Conservation (phyloP, 192 early-diverging fungal genomes). For the Cladochytrium replicatum region DNA sequence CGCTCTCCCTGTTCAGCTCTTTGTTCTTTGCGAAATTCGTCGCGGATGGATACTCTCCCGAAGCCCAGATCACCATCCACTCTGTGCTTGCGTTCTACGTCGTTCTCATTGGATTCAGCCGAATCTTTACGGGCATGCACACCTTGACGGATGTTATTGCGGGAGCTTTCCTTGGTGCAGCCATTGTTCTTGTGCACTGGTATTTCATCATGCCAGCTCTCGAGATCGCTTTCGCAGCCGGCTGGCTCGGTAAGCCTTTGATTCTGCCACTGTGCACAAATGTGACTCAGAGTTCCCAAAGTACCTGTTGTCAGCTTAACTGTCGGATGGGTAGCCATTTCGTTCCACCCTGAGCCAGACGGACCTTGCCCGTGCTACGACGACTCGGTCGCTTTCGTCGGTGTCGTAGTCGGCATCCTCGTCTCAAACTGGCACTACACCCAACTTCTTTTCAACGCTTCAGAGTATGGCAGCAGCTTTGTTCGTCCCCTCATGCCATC, state of each 20-base stretch:
- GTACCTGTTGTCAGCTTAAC: constrained; percentile 10
- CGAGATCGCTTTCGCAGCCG: constrained; percentile 15
- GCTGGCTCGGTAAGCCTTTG: constrained; percentile 29
- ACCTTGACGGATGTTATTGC: constrained; percentile 65
- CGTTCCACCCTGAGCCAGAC: constrained; percentile 51
- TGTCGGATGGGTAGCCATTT: constrained; percentile 11
- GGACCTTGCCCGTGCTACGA: constrained; percentile 68
- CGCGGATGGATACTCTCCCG: constrained; percentile 11
- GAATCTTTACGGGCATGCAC: constrained; percentile 86
- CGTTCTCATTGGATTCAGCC: constrained; percentile 54
- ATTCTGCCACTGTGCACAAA: not conserved
- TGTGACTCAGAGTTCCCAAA: not conserved
- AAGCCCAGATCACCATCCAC: constrained; percentile 30
- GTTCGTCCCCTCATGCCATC: too few species aligned
- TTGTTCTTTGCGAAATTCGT: constrained; percentile 18
- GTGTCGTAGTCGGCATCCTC: constrained; percentile 47
- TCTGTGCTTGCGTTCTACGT: constrained; percentile 40
- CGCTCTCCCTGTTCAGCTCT: constrained; percentile 48
- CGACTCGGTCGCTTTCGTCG: constrained; percentile 58
- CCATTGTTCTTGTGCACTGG: constrained; percentile 51
- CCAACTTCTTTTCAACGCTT: too few species aligned
- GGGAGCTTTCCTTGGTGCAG: constrained; percentile 54
- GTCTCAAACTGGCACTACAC: constrained; percentile 40
- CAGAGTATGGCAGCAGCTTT: too few species aligned
- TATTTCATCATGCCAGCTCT: constrained; percentile 26